Percentiles rank a stretch among this genome's conserved stretches.
phyloP scores from a whole-genome alignment of 2,329 filamentous ascomycete genomes.

The Alternaria metachromatica region DNA sequence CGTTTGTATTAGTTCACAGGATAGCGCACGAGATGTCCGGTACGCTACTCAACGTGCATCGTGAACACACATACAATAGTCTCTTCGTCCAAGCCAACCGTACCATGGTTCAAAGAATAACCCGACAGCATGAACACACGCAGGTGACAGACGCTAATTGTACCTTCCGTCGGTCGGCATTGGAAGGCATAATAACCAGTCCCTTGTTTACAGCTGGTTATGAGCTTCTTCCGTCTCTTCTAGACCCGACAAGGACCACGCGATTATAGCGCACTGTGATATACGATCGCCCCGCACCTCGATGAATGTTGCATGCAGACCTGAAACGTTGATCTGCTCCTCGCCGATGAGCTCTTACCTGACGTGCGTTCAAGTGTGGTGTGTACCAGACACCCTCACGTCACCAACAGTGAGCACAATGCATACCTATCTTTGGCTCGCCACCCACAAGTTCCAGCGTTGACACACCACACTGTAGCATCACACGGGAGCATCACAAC shows the following conservation, averaged over 20 bases:
- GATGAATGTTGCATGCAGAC: background rate
- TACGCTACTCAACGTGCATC: background rate
- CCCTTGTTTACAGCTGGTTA: background rate
- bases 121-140: background rate
- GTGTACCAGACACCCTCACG: background rate
- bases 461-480: background rate
- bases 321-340: background rate
- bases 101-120: background rate
- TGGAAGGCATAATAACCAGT: background rate
- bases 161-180: background rate
- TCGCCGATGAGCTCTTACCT: background rate
- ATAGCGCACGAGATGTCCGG: background rate
- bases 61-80: background rate
- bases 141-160: background rate
- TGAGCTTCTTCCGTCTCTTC: constrained; percentile 1
- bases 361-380: background rate
- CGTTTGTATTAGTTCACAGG: background rate
- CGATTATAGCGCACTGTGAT: background rate
- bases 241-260: background rate
- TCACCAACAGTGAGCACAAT: background rate
- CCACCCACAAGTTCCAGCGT: background rate
- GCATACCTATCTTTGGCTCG: background rate
- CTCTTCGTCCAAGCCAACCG: background rate
- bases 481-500: constrained; percentile 9
- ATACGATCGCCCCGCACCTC: background rate